Conservation (phyloP, 345 rosid genomes). For the Euclidium syriacum region DNA sequence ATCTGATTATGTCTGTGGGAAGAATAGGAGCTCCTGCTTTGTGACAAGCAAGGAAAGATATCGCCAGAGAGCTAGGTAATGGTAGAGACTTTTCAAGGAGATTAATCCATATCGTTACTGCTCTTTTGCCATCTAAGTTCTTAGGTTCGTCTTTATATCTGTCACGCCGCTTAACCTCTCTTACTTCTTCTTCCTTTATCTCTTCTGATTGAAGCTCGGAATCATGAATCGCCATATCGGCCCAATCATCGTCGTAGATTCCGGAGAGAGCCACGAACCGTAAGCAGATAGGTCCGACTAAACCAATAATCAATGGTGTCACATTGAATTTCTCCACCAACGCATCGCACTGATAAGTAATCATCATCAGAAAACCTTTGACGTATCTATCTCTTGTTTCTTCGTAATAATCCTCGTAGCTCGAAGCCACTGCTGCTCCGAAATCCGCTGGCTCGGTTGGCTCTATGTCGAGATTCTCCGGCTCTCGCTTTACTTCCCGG, state of each 20-base stretch:
- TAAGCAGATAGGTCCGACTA: constrained; percentile 49
- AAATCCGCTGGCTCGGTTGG: constrained; percentile 53
- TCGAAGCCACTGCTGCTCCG: constrained; percentile 27
- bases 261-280: constrained; percentile 41
- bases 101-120: constrained; percentile 59
- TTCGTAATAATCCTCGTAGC: constrained; percentile 48
- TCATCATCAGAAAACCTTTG: constrained; percentile 59
- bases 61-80: constrained; percentile 51
- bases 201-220: constrained; percentile 46
- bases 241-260: constrained; percentile 48
- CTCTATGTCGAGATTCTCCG: constrained; percentile 19
- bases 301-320: constrained; percentile 49
- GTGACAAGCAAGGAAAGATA: constrained; percentile 74
- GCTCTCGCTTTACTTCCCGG: constrained; percentile 9
- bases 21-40: constrained; percentile 58
- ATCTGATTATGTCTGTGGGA: constrained; percentile 62
- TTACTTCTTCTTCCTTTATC: constrained; percentile 38
- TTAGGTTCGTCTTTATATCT: constrained; percentile 40
- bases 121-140: constrained; percentile 52
- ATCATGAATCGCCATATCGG: constrained; percentile 40
- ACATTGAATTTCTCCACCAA: constrained; percentile 46
- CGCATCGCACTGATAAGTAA: constrained; percentile 60
- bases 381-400: constrained; percentile 63
- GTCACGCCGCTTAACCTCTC: constrained; percentile 24
- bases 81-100: constrained; percentile 48